These are phyloP conservation scores for Plantago elongata DNA, from an alignment of 257 asterid genomes.

Conservation along the genomic window DNA sequence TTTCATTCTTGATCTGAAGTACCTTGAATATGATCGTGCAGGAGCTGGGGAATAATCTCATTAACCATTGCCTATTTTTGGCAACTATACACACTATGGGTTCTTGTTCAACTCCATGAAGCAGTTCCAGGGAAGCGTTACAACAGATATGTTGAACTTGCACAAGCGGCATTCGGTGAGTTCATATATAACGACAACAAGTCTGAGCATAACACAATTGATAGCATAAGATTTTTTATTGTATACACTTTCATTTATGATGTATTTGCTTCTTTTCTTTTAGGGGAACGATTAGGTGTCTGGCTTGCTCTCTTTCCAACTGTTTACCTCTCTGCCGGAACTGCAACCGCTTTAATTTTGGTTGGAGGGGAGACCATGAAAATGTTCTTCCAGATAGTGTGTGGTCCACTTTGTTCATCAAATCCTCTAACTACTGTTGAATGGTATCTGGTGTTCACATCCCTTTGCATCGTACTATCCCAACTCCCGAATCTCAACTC, in stretches of 20 bases:
- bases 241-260: not conserved
- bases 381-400: slow-evolving; percentile 84
- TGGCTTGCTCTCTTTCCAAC: slow-evolving; percentile 99
- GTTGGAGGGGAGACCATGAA: slow-evolving; percentile 99
- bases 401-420: slow-evolving; percentile 85
- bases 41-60: slow-evolving; percentile 98
- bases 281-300: slow-evolving; percentile 88
- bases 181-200: not conserved
- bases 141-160: slow-evolving; percentile 94
- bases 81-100: slow-evolving; percentile 95
- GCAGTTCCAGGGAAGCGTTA: slow-evolving; percentile 99
- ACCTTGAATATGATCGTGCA: slow-evolving; percentile 17
- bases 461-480: slow-evolving; percentile 86
- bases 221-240: not conserved
- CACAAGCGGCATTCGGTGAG: slow-evolving; percentile 97
- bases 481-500: slow-evolving; percentile 98
- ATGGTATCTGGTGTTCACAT: slow-evolving; percentile 96
- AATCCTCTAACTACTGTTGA: slow-evolving; percentile 94
- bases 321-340: slow-evolving; percentile 93
- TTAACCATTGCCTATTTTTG: slow-evolving; percentile 78
- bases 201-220: not conserved
- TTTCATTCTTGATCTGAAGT: not conserved
- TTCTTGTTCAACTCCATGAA: slow-evolving; percentile 97
- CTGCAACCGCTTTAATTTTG: slow-evolving; percentile 89
- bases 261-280: slow-evolving; percentile 1